Base-by-base conservation (phyloP, 1,284 basidiomycete species). In the Ceratorhiza oryzae-sativae region DNA sequence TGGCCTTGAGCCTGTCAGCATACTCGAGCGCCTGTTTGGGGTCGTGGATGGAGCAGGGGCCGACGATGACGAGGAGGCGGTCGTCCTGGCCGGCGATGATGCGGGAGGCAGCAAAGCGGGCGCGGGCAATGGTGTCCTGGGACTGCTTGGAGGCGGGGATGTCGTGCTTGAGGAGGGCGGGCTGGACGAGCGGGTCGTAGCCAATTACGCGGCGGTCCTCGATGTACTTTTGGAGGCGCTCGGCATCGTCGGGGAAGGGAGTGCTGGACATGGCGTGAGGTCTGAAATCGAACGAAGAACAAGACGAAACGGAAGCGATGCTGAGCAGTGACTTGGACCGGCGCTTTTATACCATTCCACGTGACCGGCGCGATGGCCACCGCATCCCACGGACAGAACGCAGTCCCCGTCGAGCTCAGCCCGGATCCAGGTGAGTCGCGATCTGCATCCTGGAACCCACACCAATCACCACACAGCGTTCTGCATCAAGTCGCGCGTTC, bases 21-120 rank as follows among this genome's bases (percentile, higher is more conserved):
- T 99, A 99, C 79, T 95, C 93, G 73, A 95, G 82, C 2, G 97
- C 96, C 80, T 96, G 93, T 59, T 90, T 88, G 3, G 93, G 82
- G 34, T 90, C 93, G 81, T 99, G 97, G 76, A 99, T 97, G 2
- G 94, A 97, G 84, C 97, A 99, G 20, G 97, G 97, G 3, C 97
- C 97, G 74, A 97, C 92, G 76, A 98, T 85, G 78, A 97, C 95
- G 60, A 98, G 84, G 0, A 98, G 76, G 60, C 94, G 88, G 77
- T 94, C 90, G 77, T 96, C 94, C 56, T 88, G 86, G 30, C 95
- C 94, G 2, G 91, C 87, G 49, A 96, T 84, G 76, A 97, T 88
- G 72, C 88, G 85, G 0, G 94, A 90, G 0, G 92, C 87, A 72
- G 86, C 85, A 82, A 88, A 89, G 76, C 95, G 89, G n/a, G 93